phyloP scores from a whole-genome alignment of 2,329 filamentous ascomycete genomes.

The Fusarium nelsonii region DNA sequence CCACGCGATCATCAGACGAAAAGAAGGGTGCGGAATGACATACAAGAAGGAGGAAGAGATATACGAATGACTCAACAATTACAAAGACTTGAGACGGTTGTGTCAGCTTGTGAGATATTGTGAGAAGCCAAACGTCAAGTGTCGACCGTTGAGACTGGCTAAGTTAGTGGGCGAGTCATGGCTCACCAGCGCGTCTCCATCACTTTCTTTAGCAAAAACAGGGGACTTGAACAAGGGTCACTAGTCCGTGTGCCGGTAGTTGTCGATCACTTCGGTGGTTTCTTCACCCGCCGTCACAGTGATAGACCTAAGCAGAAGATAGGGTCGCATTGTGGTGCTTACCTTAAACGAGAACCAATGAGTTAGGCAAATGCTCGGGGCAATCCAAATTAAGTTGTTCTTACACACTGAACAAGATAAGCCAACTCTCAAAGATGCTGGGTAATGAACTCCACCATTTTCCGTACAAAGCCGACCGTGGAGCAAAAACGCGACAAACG shows the following conservation, averaged over 20 bases:
- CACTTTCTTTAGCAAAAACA: not conserved
- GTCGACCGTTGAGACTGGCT: not conserved
- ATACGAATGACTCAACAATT: not conserved
- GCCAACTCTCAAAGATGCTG: not conserved
- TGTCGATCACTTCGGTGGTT: constrained; percentile 30
- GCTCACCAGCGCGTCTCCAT: not conserved
- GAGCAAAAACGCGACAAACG: not conserved
- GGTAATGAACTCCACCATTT: constrained; percentile 10
- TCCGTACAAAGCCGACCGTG: constrained; percentile 12
- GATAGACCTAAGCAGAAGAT: not conserved
- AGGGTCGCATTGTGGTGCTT: not conserved
- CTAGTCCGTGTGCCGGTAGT: not conserved
- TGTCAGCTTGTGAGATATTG: not conserved
- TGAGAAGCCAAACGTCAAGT: not conserved
- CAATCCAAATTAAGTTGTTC: not conserved
- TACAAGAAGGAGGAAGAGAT: too few species aligned
- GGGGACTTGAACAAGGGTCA: not conserved
- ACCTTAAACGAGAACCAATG: not conserved
- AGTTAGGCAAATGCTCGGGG: not conserved
- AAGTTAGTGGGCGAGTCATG: constrained; percentile 13
- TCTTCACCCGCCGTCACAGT: constrained; percentile 2
- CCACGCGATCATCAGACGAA: not conserved
- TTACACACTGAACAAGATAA: not conserved
- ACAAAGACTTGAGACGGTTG: not conserved
- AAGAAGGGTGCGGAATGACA: not conserved